phyloP scores from a whole-genome alignment of 2,329 filamentous ascomycete genomes.

The Ascochyta clinopodiicola region DNA sequence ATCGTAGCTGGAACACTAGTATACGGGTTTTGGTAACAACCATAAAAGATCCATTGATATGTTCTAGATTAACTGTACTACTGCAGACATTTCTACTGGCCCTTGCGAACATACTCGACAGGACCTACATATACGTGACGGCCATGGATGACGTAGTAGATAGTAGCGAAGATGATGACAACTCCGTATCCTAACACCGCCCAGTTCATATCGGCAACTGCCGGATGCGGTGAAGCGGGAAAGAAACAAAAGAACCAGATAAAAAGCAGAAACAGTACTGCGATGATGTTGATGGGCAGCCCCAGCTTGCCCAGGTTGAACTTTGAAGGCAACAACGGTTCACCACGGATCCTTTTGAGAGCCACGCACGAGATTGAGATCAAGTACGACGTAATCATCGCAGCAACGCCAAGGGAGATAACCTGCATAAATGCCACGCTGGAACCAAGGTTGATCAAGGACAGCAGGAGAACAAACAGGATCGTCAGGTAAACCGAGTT shows the following conservation, averaged over 20 bases:
- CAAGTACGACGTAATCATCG: constrained; percentile 30
- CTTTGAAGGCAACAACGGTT: constrained; percentile 52
- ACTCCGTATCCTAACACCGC: constrained; percentile 51
- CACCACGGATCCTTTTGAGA: constrained; percentile 51
- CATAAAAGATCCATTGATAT: too few species aligned
- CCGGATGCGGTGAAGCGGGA: constrained; percentile 49
- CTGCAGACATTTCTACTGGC: not conserved
- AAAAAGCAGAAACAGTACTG: constrained; percentile 50
- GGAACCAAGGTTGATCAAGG: constrained; percentile 40
- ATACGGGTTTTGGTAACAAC: too few species aligned
- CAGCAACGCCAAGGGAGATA: constrained; percentile 20
- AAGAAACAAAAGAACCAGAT: constrained; percentile 55
- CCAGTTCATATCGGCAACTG: constrained; percentile 57
- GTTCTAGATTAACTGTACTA: too few species aligned
- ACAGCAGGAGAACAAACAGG: constrained; percentile 27
- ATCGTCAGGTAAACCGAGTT: constrained; percentile 31
- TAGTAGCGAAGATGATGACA: constrained; percentile 50
- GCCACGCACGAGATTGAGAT: constrained; percentile 56
- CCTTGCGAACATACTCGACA: constrained; percentile 26
- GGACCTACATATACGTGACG: constrained; percentile 47
- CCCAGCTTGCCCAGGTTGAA: constrained; percentile 56
- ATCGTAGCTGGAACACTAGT: too few species aligned
- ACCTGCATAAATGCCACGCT: constrained; percentile 30
- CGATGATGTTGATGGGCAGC: constrained; percentile 50
- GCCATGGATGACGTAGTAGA: constrained; percentile 52